These are phyloP conservation scores for Prinsepia uniflora DNA, from an alignment of 306 rosid genomes.

Conservation along the genomic window DNA sequence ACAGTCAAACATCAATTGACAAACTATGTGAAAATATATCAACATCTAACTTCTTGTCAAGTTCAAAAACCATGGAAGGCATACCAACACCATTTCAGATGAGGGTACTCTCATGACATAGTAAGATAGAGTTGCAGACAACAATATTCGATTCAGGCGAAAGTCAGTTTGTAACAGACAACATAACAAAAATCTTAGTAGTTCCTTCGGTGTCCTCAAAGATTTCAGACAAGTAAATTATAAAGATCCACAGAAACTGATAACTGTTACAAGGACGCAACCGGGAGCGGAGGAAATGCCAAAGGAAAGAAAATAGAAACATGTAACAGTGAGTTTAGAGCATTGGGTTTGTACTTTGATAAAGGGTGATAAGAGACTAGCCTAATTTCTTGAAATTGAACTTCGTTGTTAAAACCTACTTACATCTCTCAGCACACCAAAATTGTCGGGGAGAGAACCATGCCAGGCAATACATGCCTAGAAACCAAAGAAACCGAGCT, in stretches of 20 bases:
- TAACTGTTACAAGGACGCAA: conserved; percentile 11
- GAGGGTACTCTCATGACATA: background rate
- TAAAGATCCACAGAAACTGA: background rate
- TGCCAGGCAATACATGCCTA: conserved; percentile 22
- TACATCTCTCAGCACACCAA: conserved; percentile 36
- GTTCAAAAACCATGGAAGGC: background rate
- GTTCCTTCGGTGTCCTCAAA: conserved; percentile 3
- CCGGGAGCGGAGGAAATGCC: background rate
- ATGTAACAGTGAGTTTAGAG: conserved; percentile 1
- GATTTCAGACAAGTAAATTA: conserved; percentile 4
- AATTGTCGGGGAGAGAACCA: conserved; percentile 27
- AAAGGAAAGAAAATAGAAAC: background rate
- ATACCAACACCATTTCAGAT: background rate
- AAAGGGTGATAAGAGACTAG: conserved; percentile 34
- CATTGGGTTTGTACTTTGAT: conserved; percentile 9
- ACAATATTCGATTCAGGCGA: background rate
- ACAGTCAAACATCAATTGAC: no score
- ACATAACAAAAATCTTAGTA: background rate
- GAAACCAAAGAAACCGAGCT: conserved; percentile 91
- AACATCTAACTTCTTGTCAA: no score
- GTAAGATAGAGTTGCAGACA: background rate
- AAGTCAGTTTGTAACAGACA: background rate
- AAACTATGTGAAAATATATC: no score
- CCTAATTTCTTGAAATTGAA: conserved; percentile 33
- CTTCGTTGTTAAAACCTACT: conserved; percentile 42